Evolutionary conservation across 164 flowering plant genomes (phyloP), one percentile per base, ranked within the genome.

Genomic region (Umbilicus rupestris): DNA sequence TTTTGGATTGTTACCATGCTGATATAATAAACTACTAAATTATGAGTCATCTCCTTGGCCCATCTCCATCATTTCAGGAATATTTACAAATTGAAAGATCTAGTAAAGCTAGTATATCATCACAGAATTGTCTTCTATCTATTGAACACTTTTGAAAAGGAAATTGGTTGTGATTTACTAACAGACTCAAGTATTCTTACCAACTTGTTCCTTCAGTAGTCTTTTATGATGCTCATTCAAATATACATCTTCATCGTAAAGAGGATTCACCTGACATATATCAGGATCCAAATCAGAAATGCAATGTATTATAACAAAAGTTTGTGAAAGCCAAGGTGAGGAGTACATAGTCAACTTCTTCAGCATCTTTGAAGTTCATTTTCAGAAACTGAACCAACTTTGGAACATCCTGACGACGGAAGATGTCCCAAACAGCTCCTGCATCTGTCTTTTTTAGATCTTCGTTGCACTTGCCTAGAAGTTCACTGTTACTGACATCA

Each of bases 391-490:
- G 87, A 49, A 69, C 74, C 67, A 94, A 68, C 74, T 82, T 88
- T 55, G 90, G 85, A 71, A 82, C 84, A 82, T 94, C 99, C 79
- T 85, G 79, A 49, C 89, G 79, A 15, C 90, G 87, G 63, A 91
- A 94, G 65, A 94, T 80, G 77, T 92, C 96, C 97, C 96, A 94
- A 68, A 74, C 65, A 64, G 81, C 87, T 71, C 90, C 96, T 20
- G 85, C 76, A 64, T 28, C 65, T 65, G 77, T 64, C 45, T 75
- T 74, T 57, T 62, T 74, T 9, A 72, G 16, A 44, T 65, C 71
- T 31, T 44, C 78, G 67, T 57, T 44, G 37, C 66, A 75, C 67
- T 39, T 50, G 37, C 68, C 69, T 50, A 62, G 49, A 24, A 62
- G 70, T 60, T 70, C 79, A 64, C 72, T 63, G 14, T 66, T 65